Evolutionary conservation across 1,284 basidiomycete species (phyloP).

Genomic region (Xerocomus nothofagi): DNA sequence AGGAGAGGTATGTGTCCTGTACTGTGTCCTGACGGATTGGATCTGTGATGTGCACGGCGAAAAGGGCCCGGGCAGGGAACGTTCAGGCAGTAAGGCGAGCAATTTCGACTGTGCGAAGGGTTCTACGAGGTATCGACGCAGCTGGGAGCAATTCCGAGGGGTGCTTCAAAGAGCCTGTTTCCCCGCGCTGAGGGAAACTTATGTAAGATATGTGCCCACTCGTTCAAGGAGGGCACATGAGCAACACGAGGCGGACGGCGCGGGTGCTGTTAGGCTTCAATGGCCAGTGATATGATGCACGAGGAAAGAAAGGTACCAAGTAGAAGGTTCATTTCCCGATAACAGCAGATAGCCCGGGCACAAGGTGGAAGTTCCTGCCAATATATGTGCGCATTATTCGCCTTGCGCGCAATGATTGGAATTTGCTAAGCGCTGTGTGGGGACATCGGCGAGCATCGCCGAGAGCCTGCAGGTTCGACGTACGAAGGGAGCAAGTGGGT

Average conservation of each 20-base stretch:
- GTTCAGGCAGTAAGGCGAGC: not conserved
- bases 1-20: not conserved
- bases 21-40: not conserved
- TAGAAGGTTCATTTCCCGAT: conserved; percentile 1
- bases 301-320: not conserved
- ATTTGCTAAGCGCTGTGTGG: not conserved
- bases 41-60: not conserved
- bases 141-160: not conserved
- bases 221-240: conserved; percentile 8
- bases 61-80: not conserved
- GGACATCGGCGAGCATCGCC: conserved; percentile 1
- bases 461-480: conserved; percentile 5
- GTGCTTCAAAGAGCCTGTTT: conserved; percentile 6
- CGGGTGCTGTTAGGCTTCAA: not conserved
- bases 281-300: not conserved
- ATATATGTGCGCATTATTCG: not conserved
- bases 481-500: not conserved
- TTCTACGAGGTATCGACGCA: not conserved
- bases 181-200: conserved; percentile 11
- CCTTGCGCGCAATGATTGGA: not conserved
- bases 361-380: not conserved
- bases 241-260: conserved; percentile 9
- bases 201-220: conserved; percentile 16
- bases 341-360: not conserved
- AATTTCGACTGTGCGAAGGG: not conserved